phyloP scores from a whole-genome alignment of 768 basidiomycete species.

The Pulveroboletus ravenelii region DNA sequence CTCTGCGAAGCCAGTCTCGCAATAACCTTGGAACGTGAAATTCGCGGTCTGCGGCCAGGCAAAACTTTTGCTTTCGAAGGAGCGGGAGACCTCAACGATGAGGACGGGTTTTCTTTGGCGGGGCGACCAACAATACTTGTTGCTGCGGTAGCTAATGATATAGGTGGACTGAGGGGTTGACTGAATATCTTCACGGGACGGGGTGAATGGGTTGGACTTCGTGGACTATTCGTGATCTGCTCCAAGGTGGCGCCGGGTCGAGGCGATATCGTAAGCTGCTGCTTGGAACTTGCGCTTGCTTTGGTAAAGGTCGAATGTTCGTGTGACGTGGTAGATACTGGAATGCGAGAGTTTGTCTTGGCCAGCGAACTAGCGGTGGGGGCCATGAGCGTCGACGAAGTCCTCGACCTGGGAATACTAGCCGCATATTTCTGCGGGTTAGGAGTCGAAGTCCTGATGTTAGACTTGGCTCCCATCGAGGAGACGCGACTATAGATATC shows the following conservation, averaged over 20 bases:
- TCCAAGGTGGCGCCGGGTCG: constrained; percentile 23
- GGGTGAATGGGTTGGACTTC: constrained; percentile 7
- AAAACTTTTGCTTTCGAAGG: constrained; percentile 29
- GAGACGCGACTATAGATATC: constrained; percentile 18
- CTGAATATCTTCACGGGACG: constrained; percentile 45
- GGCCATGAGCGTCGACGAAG: constrained; percentile 54
- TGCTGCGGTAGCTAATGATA: constrained; percentile 31
- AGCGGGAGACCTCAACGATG: constrained; percentile 12
- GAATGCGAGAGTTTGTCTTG: constrained; percentile 37
- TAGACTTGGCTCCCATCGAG: constrained; percentile 30
- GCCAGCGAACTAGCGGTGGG: constrained; percentile 78
- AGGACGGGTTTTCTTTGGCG: neutral
- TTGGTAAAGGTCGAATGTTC: constrained; percentile 15
- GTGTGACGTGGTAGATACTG: constrained; percentile 14
- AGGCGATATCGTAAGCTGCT: constrained; percentile 8
- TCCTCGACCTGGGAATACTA: constrained; percentile 24
- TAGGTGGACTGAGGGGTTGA: constrained; percentile 38
- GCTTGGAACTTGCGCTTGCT: constrained; percentile 11
- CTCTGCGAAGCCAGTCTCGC: constrained; percentile 72
- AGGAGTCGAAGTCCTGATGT: constrained; percentile 2
- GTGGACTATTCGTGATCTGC: constrained; percentile 33
- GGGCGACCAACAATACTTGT: constrained; percentile 19
- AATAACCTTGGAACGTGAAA: constrained; percentile 78
- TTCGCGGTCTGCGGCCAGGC: constrained; percentile 61
- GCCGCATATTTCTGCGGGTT: constrained; percentile 7